phyloP scores from a whole-genome alignment of 352 stramenopile species.

The Pythium apleroticum region DNA sequence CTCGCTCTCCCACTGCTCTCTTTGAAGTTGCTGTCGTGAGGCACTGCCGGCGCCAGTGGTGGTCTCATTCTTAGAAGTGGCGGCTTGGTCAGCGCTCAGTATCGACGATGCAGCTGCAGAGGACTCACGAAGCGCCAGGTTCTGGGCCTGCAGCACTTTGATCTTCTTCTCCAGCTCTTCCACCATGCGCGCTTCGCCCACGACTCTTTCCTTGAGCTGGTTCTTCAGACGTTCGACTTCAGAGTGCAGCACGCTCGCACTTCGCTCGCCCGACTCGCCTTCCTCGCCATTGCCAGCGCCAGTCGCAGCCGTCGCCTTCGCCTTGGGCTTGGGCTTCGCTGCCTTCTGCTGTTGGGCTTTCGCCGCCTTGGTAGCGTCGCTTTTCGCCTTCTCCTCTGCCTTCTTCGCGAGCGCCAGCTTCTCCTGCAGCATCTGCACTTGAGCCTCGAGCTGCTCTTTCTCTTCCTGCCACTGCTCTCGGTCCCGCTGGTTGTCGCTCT shows the following conservation, averaged over 20 bases:
- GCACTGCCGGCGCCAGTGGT: background rate
- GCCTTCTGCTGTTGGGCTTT: constrained; percentile 27
- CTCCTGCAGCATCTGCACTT: constrained; percentile 66
- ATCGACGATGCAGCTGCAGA: constrained; percentile 15
- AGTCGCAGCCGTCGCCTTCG: background rate
- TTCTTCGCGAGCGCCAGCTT: constrained; percentile 49
- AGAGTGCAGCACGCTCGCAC: constrained; percentile 23
- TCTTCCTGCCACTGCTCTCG: constrained; percentile 48
- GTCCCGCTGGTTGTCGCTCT: constrained; percentile 41
- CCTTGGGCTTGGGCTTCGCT: constrained; percentile 15
- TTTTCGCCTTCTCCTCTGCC: constrained; percentile 20
- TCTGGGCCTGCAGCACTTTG: constrained; percentile 75
- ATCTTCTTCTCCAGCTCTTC: constrained; percentile 70
- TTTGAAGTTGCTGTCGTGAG: background rate
- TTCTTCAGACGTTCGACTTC: constrained; percentile 58
- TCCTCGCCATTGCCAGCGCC: constrained; percentile 10
- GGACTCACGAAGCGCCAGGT: constrained; percentile 68
- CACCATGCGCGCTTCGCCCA: constrained; percentile 41
- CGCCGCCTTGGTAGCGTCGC: constrained; percentile 18
- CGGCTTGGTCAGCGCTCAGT: background rate
- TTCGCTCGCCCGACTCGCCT: constrained; percentile 7
- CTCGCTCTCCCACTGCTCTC: constrained; percentile 55
- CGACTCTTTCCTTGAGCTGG: constrained; percentile 58
- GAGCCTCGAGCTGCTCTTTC: constrained; percentile 46
- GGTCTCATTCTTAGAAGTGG: background rate